Evolutionary conservation across 148 eudicot species (phyloP), one percentile per base, ranked within the genome.

Genomic region (Fallopia convolvulus): DNA sequence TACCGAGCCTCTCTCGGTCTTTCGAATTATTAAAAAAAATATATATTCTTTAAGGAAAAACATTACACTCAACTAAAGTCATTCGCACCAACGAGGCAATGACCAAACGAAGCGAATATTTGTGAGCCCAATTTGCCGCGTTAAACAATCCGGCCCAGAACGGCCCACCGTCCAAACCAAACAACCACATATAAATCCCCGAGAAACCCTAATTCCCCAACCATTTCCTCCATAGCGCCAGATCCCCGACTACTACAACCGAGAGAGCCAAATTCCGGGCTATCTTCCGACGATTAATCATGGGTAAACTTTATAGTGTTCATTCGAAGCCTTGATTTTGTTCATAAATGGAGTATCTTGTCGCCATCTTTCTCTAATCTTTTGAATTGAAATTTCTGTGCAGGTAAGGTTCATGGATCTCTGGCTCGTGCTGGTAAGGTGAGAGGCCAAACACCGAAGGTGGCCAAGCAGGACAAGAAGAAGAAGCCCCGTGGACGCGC

Each of bases 381-480:
- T 36, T 17, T 6, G 42, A 68, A 68, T 36, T 20, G 20, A 39
- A 68, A 36, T 68, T 10, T 68, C 1, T 68, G 21, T 50, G 8
- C 79, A 76, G 58, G 96, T 21, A 93, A 93, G 88, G 96, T 93
- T 6, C 96, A 91, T 85, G 98, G 98, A 85, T 91, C 98, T 0
- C 83, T 93, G 87, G 98, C 98, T 5, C 96, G 98, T 82, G 98
- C 98, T 10, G 98, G 98, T 20, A 91, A 93, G 85, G 98, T 93
- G 77, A 88, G 98, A 83, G 98, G 98, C 1, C 98, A 91, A 74
- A 91, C 98, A 1, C 98, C 97, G 0, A 93, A 93, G 79, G 97
- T 93, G 0, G 97, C 98, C 0, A 86, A 86, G 82, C 98, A 91
- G 82, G 98, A 93, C 85, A 93, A 93, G 91, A 93, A 93, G 93